Percentiles rank a stretch among this genome's conserved stretches.
phyloP scores from a whole-genome alignment of 1,284 basidiomycete genomes.

The Trichosporon sp. region DNA sequence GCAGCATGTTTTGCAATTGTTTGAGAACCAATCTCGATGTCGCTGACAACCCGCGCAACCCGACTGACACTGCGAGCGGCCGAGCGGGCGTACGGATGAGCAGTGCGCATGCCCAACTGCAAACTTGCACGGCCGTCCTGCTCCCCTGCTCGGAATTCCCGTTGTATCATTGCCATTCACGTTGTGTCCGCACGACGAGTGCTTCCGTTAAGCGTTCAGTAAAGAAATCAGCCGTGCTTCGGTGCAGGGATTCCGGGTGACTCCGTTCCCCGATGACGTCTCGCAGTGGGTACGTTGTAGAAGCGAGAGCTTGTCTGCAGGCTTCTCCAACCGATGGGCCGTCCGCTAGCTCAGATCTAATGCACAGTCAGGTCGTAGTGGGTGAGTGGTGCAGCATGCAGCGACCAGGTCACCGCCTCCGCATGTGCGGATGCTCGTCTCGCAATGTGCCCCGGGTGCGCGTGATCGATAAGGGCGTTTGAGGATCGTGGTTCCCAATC shows the following conservation, averaged over 20 bases:
- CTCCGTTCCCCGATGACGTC: not conserved
- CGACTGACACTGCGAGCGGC: not conserved
- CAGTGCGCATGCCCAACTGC: not conserved
- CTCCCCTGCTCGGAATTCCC: not conserved
- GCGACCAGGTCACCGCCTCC: not conserved
- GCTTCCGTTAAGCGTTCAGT: not conserved
- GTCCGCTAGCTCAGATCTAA: not conserved
- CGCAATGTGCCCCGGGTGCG: not conserved
- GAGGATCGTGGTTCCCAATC: not conserved
- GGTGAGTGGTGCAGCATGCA: not conserved
- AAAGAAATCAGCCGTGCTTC: constrained; percentile 1
- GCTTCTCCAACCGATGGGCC: not conserved
- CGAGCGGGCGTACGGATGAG: not conserved
- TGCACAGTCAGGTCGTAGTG: not conserved
- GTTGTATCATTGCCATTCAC: not conserved
- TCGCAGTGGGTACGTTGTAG: not conserved
- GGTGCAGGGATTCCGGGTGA: not conserved
- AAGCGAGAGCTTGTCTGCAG: constrained; percentile 7
- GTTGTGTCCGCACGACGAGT: too few relatives aligned
- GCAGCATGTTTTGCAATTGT: not conserved
- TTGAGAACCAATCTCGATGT: not conserved
- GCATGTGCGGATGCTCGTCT: not conserved
- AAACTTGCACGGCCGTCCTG: not conserved
- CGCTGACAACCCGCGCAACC: not conserved
- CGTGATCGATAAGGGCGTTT: constrained; percentile 2